phyloP scores from a whole-genome alignment of 306 rosid genomes.

The Cucurbita argyrosperma region DNA sequence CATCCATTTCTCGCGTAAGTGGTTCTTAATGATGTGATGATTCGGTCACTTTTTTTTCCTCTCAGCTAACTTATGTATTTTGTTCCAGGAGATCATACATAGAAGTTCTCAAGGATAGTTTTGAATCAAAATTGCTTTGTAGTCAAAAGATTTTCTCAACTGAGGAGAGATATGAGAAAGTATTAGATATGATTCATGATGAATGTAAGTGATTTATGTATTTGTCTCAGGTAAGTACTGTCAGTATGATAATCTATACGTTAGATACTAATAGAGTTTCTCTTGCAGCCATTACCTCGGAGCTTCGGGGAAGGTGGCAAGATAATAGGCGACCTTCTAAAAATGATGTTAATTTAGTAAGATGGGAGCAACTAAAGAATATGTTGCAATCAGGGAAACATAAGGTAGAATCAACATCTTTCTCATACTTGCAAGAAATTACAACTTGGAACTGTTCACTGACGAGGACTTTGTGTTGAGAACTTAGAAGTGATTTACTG shows the following conservation, averaged over 20 bases:
- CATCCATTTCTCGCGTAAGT: slow-evolving; percentile 84
- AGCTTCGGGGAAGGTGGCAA: slow-evolving; percentile 82
- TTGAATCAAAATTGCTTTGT: slow-evolving; percentile 52
- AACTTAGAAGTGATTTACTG: too few relatives aligned
- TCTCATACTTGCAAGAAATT: not conserved
- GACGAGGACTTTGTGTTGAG: too few relatives aligned
- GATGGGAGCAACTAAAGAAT: slow-evolving; percentile 80
- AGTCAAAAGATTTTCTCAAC: slow-evolving; percentile 57
- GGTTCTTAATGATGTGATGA: slow-evolving; percentile 8
- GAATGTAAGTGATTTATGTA: slow-evolving; percentile 31
- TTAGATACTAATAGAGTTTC: not conserved
- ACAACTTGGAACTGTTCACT: not conserved
- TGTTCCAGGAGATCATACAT: slow-evolving; percentile 60
- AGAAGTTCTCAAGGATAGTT: slow-evolving; percentile 52
- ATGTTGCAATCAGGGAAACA: slow-evolving; percentile 58
- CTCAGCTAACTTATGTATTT: slow-evolving; percentile 12
- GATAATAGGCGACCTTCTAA: slow-evolving; percentile 50
- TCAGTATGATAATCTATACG: not conserved
- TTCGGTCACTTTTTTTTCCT: not conserved
- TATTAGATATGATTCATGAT: slow-evolving; percentile 72
- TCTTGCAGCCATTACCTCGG: slow-evolving; percentile 66
- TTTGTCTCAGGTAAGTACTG: not conserved
- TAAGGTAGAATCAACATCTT: slow-evolving; percentile 31
- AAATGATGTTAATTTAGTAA: slow-evolving; percentile 47
- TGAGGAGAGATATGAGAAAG: slow-evolving; percentile 69